Evolutionary conservation across 495 filamentous ascomycete genomes (phyloP).

Genomic region (Trichocladium uniseriatum): DNA sequence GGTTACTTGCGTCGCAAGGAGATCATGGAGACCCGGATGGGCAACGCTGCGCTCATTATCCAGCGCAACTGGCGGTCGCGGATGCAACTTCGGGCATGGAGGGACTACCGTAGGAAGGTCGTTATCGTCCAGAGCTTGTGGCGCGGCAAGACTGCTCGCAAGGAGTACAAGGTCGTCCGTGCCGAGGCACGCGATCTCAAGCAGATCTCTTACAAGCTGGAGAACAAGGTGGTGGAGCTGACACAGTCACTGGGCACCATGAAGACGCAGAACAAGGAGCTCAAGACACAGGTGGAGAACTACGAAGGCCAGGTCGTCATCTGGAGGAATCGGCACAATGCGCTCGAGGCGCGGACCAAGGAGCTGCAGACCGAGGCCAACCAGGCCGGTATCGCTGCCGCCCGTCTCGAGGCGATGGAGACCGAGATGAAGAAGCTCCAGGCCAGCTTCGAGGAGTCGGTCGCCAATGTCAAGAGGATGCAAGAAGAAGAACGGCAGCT

Average conservation of each 20-base stretch:
- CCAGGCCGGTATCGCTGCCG: conserved; percentile 90
- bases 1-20: conserved; percentile 79
- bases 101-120: conserved; percentile 79
- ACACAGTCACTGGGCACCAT: conserved; percentile 88
- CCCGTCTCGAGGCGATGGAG: conserved; percentile 79
- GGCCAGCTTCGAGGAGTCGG: conserved; percentile 73
- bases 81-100: conserved; percentile 68
- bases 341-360: conserved; percentile 81
- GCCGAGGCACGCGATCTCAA: conserved; percentile 96
- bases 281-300: conserved; percentile 84
- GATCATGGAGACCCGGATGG: conserved; percentile 87
- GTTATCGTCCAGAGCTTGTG: conserved; percentile 88
- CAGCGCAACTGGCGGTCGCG: conserved; percentile 84
- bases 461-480: conserved; percentile 79
- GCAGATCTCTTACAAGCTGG: conserved; percentile 96
- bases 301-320: conserved; percentile 94
- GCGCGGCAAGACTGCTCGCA: conserved; percentile 76
- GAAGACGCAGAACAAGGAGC: conserved; percentile 84
- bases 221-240: conserved; percentile 98
- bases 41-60: conserved; percentile 84
- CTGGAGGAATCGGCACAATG: conserved; percentile 84
- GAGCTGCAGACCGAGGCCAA: conserved; percentile 95
- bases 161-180: conserved; percentile 76
- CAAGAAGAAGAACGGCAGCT: conserved; percentile 84
- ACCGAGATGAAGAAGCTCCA: conserved; percentile 91